Base-by-base conservation (phyloP, 345 rosid species). In the Turritis glabra region DNA sequence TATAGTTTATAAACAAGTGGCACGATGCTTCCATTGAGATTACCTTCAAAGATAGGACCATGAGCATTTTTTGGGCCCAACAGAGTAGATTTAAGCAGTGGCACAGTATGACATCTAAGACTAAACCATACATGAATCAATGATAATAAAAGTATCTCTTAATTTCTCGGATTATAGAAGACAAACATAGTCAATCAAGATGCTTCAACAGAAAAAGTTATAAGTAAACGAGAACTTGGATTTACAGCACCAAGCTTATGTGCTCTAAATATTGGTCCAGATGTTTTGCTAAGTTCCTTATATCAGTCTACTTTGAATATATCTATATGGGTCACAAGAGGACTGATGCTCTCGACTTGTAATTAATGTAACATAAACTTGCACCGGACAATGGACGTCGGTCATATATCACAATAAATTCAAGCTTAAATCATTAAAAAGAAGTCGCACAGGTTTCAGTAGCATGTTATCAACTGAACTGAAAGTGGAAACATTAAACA, bases 331-430 rank as follows among this genome's bases (percentile, higher is more conserved):
- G 23, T 40, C 64, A 76, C 32, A 69, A 51, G 29, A 44, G 52
- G 26, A 69, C 43, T 44, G 62, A 54, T 60, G 70, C 64, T 75
- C 51, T 18, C 55, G 51, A 67, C 29, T 41, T 6, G 48, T 21
- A 14, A 59, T 53, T 46, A 56, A 64, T 48, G 67, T 26, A 71
- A 26, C 61, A 64, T 27, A 56, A n/a, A 64, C 46, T 64, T 64
- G 23, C 51, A 47, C 41, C 13, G 0, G 41, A 62, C 29, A 76
- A 8, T n/a, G n/a, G n/a, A n/a, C n/a, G n/a, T n/a, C 1, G 14
- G 33, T 44, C 64, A 63, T 43, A 47, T 32, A 44, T 48, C 21
- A 55, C 62, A 40, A 56, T 12, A 38, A 38, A 43, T 62, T 69
- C 38, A 60, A 2, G 23, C 64, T 61, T 53, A 30, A 43, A 60